Evolutionary conservation across 2,329 filamentous ascomycete genomes (phyloP).

Genomic region (Ciborinia camelliae): DNA sequence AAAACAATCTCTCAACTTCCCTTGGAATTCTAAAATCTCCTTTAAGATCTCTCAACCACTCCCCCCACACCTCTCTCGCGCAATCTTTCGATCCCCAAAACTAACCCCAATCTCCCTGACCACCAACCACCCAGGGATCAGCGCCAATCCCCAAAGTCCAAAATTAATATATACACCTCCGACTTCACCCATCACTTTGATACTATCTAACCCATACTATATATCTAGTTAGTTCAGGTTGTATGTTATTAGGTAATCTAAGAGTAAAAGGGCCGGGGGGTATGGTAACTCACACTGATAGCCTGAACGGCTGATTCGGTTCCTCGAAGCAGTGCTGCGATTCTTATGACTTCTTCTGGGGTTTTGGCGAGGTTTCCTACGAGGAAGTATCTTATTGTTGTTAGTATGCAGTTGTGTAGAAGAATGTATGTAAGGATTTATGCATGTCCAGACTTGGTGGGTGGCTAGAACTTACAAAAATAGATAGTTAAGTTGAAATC

Average conservation of each 20-base stretch:
- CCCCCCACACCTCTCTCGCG: conserved; percentile 28
- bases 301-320: conserved; percentile 73
- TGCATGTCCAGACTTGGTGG: background rate
- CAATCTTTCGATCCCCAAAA: conserved; percentile 30
- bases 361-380: conserved; percentile 61
- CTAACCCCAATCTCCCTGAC: conserved; percentile 40
- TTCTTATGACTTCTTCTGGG: conserved; percentile 63
- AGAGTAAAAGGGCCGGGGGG: background rate
- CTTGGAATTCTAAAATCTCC: no score
- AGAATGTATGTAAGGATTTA: background rate
- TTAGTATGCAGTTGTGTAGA: background rate
- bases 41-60: background rate
- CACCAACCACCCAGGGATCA: conserved; percentile 66
- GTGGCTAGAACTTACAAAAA: conserved; percentile 51
- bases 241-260: background rate
- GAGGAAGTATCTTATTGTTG: conserved; percentile 58
- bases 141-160: conserved; percentile 60
- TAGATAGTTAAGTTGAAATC: conserved; percentile 72
- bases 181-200: conserved; percentile 60
- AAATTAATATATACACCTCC: conserved; percentile 71
- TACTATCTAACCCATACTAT: conserved; percentile 61
- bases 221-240: background rate
- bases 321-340: conserved; percentile 64
- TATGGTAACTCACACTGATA: conserved; percentile 48
- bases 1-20: background rate